phyloP scores from a whole-genome alignment of 495 filamentous ascomycete genomes.

The Penicillium dipodomyicola region DNA sequence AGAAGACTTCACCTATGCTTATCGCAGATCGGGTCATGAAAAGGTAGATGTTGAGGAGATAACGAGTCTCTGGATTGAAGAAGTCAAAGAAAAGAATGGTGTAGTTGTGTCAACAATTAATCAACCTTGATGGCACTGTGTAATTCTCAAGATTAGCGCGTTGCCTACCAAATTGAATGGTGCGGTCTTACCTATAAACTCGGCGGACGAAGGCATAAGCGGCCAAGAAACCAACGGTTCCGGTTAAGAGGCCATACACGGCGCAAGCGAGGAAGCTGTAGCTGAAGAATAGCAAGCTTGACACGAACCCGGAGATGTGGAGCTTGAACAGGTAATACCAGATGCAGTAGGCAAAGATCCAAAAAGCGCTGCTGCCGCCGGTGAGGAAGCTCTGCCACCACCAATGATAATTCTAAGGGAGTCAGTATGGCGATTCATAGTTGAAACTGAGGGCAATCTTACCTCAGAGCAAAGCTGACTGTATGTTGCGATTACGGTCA shows the following conservation, averaged over 20 bases:
- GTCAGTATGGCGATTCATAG: conserved; percentile 17
- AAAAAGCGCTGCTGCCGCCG: conserved; percentile 74
- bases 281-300: conserved; percentile 79
- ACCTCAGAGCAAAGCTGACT: conserved; percentile 78
- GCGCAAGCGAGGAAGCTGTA: conserved; percentile 79
- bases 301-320: conserved; percentile 79
- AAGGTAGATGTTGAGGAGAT: conserved; percentile 10
- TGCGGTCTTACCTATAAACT: conserved; percentile 70
- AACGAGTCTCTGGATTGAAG: conserved; percentile 11
- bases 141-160: neutral
- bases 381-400: conserved; percentile 92
- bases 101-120: conserved; percentile 13
- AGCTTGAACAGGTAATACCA: conserved; percentile 87
- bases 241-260: conserved; percentile 80
- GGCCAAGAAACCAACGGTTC: conserved; percentile 85
- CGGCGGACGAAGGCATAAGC: conserved; percentile 86
- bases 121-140: conserved; percentile 45
- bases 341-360: conserved; percentile 82
- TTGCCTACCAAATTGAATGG: conserved; percentile 5
- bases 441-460: conserved; percentile 17
- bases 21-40: conserved; percentile 22
- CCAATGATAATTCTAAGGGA: conserved; percentile 79
- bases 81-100: neutral
- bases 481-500: conserved; percentile 87
- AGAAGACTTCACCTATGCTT: conserved; percentile 27